Evolutionary conservation across 2,329 filamentous ascomycete genomes (phyloP).

Genomic region (Hirsutella minnesotensis): DNA sequence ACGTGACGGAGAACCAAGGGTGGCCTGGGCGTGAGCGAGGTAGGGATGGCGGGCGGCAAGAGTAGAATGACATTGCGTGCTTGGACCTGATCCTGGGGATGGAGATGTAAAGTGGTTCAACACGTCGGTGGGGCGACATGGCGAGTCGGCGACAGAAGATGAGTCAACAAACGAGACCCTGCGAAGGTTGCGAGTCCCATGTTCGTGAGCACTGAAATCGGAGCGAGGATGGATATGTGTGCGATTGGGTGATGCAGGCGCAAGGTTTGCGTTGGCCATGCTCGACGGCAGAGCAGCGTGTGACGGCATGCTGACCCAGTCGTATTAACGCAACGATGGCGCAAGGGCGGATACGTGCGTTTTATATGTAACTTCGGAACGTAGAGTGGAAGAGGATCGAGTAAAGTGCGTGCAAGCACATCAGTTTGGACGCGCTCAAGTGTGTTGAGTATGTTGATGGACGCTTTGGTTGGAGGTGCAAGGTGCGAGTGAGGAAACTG

Average conservation of each 20-base stretch:
- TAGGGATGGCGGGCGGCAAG: neutral
- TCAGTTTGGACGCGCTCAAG: too few species aligned
- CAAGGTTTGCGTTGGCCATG: neutral
- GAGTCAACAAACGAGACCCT: neutral
- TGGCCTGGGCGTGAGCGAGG: neutral
- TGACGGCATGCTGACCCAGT: neutral
- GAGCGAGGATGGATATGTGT: neutral
- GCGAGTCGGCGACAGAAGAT: neutral
- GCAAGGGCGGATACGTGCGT: neutral
- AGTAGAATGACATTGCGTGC: neutral
- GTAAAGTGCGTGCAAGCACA: too few species aligned
- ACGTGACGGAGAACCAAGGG: neutral
- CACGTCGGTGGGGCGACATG: neutral
- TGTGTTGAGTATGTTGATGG: too few species aligned
- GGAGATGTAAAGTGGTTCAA: neutral
- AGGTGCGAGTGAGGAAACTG: too few species aligned
- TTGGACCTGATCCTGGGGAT: neutral
- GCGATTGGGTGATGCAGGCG: neutral
- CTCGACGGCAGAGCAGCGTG: neutral
- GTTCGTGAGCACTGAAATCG: neutral
- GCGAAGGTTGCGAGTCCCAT: neutral
- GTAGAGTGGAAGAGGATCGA: too few species aligned
- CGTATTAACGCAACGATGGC: neutral
- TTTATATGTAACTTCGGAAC: neutral
- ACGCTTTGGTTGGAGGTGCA: too few species aligned